Conservation (phyloP, 2,329 filamentous ascomycete genomes). For the Fusarium clavum region DNA sequence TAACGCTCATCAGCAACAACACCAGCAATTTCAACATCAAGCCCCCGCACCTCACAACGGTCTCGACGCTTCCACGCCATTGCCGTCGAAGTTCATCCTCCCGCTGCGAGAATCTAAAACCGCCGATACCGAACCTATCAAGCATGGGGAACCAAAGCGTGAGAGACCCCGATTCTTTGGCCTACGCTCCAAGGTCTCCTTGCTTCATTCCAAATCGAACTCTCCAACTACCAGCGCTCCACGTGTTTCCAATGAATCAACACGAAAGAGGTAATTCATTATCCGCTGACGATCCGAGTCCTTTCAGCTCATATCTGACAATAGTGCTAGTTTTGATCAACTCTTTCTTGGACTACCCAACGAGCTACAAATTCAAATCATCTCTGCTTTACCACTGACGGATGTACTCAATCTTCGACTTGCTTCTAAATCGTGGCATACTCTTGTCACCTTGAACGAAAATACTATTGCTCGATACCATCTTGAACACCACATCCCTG, state of each 20-base stretch:
- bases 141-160: conserved; percentile 52
- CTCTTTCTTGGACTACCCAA: conserved; percentile 69
- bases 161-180: conserved; percentile 58
- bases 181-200: conserved; percentile 54
- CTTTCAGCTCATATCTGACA: conserved; percentile 6
- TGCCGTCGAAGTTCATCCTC: conserved; percentile 60
- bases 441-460: conserved; percentile 70
- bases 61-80: conserved; percentile 43
- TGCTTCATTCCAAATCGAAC: conserved; percentile 52
- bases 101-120: conserved; percentile 59
- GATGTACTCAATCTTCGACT: conserved; percentile 70
- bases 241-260: conserved; percentile 45
- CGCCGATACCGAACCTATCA: conserved; percentile 48
- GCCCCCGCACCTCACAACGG: conserved; percentile 29
- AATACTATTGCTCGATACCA: conserved; percentile 71
- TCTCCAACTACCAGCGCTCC: conserved; percentile 19
- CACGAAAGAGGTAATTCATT: conserved; percentile 51
- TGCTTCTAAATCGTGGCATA: conserved; percentile 69
- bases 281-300: neutral
- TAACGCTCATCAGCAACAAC: conserved; percentile 60
- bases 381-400: conserved; percentile 68
- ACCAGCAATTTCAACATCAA: conserved; percentile 54
- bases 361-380: conserved; percentile 72
- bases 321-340: conserved; percentile 60
- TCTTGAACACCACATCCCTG: conserved; percentile 68